Percentiles rank a stretch among this genome's conserved stretches.
phyloP scores from a whole-genome alignment of 192 early-diverging fungal genomes.

The Phlyctochytrium planicorne region DNA sequence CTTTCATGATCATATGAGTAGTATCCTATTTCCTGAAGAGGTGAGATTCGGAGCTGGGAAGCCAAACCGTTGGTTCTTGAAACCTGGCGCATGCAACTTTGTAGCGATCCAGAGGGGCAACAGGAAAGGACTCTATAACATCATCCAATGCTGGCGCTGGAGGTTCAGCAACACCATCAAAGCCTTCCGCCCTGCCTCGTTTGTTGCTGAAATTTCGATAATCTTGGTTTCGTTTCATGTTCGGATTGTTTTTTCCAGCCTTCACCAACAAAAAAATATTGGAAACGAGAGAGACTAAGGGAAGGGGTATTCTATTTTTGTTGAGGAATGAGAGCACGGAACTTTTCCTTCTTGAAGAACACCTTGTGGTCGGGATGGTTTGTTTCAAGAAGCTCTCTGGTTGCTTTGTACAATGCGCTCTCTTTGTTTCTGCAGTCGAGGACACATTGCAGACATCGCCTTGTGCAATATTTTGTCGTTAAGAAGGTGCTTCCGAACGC shows the following conservation, averaged over 20 bases:
- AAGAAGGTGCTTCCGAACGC: neutral
- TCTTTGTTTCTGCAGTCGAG: neutral
- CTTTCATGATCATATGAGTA: conserved; percentile 38
- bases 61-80: neutral
- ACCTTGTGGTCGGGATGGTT: neutral
- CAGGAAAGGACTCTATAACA: neutral
- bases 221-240: no score
- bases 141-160: no score
- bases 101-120: neutral
- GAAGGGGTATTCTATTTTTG: no score
- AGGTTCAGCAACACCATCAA: no score
- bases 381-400: neutral
- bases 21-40: conserved; percentile 40
- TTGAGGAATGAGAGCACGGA: neutral
- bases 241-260: no score
- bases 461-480: neutral
- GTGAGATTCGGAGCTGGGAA: no score
- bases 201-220: no score
- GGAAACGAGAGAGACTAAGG: no score
- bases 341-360: conserved; percentile 1
- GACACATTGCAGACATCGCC: conserved; percentile 1
- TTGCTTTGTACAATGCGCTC: neutral
- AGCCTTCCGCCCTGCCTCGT: no score
- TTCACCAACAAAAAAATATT: no score
- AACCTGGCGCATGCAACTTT: neutral